phyloP scores from a whole-genome alignment of 2,329 filamentous ascomycete species.

The Alternaria postmessia region DNA sequence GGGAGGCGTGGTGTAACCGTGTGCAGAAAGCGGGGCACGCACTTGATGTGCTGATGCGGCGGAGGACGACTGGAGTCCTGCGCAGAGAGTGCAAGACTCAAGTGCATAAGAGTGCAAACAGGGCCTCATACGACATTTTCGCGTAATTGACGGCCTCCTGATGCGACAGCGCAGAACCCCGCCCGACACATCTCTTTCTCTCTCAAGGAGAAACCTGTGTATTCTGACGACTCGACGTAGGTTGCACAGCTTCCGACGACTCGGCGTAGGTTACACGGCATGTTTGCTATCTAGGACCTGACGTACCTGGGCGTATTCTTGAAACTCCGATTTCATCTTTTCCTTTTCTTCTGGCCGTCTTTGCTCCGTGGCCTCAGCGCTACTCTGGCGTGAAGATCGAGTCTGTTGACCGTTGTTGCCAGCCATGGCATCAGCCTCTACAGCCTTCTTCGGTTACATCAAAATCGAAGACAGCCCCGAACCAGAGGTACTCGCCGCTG shows the following conservation, averaged over 20 bases:
- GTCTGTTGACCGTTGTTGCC: neutral
- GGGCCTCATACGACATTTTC: too few relatives aligned
- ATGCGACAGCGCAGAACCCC: neutral
- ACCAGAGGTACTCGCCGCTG: conserved; percentile 8
- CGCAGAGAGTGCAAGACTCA: neutral
- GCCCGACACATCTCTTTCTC: neutral
- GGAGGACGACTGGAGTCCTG: neutral
- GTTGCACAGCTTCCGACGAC: conserved; percentile 10
- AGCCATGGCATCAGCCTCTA: conserved; percentile 2
- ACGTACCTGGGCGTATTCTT: neutral
- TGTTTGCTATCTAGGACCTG: conserved; percentile 7
- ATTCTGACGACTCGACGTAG: neutral
- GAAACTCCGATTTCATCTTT: neutral
- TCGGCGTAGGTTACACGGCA: conserved; percentile 10
- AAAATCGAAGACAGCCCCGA: conserved; percentile 16
- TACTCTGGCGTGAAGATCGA: neutral
- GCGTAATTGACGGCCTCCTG: conserved; percentile 11
- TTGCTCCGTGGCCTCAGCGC: neutral
- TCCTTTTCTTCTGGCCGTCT: too few relatives aligned
- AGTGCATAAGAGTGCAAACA: neutral
- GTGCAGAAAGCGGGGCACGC: conserved; percentile 8
- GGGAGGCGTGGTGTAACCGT: neutral
- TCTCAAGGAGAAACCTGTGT: neutral
- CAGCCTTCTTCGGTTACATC: neutral
- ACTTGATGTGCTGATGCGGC: neutral